A percentile compares a stretch with the other conserved stretches of the same genome.
Conservation (phyloP, 2,329 filamentous ascomycete genomes). For the Moelleriella libera region DNA sequence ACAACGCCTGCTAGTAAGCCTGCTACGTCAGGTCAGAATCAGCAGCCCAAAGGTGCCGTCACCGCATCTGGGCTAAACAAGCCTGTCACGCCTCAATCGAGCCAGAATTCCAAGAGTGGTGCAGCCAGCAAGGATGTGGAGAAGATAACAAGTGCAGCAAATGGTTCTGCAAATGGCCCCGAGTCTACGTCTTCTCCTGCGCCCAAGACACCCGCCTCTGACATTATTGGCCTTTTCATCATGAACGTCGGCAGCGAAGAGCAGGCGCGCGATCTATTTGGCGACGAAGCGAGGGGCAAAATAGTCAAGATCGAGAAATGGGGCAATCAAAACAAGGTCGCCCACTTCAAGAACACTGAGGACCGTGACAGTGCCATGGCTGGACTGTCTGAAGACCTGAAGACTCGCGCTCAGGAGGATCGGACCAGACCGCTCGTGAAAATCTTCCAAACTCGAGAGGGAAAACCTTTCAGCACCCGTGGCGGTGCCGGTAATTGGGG, state of each 20-base stretch:
- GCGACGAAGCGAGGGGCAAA: slow-evolving; percentile 70
- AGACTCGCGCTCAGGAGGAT: slow-evolving; percentile 57
- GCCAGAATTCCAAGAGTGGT: slow-evolving; percentile 25
- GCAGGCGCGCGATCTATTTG: slow-evolving; percentile 67
- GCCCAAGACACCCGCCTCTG: slow-evolving; percentile 45
- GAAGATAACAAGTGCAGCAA: slow-evolving; percentile 33
- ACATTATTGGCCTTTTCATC: slow-evolving; percentile 77
- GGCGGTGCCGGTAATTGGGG: slow-evolving; percentile 57
- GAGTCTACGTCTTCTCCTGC: slow-evolving; percentile 43
- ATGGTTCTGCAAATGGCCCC: slow-evolving; percentile 37
- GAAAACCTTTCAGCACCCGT: slow-evolving; percentile 39
- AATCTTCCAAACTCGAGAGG: slow-evolving; percentile 61
- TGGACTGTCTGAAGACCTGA: slow-evolving; percentile 60
- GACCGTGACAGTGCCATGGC: slow-evolving; percentile 71
- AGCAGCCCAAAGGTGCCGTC: slow-evolving; percentile 26
- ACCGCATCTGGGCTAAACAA: slow-evolving; percentile 21
- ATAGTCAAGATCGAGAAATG: slow-evolving; percentile 68
- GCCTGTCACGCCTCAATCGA: slow-evolving; percentile 34
- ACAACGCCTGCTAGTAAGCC: slow-evolving; percentile 20
- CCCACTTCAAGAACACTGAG: slow-evolving; percentile 66
- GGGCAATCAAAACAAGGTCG: slow-evolving; percentile 69
- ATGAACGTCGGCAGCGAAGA: slow-evolving; percentile 75
- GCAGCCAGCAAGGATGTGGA: slow-evolving; percentile 38
- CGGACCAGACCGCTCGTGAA: slow-evolving; percentile 71
- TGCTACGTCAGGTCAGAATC: slow-evolving; percentile 22